Evolutionary conservation across 225 moss, liverwort and hornwort genomes (phyloP), one percentile per base, ranked within the genome.

Genomic region (Lunularia cruciata): DNA sequence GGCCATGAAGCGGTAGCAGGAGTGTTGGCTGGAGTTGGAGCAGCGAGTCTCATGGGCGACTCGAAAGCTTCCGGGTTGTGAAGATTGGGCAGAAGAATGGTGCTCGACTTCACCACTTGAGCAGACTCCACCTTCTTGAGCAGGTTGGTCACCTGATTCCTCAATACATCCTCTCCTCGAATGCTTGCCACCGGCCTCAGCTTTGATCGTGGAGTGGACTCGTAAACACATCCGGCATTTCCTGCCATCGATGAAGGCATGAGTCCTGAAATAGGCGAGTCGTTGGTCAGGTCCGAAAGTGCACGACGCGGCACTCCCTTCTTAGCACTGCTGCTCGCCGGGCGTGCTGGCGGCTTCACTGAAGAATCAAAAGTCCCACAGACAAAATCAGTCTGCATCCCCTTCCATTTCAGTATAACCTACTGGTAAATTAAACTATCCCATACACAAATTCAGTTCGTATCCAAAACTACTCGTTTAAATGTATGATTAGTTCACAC

Each of bases 11-110:
- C 68, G 5, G 72, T 40, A 4, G 78, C 75, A 16, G 82, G 82
- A 7, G 82, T 83, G 38, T 83, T 83, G 8, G 78, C 82, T 1
- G 82, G 82, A 0, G 82, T 83, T 2, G 82, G 82, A 19, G 78
- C 82, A 2, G 78, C 78, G 12, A 75, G 72, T 9, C 78, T 37
- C 78, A 83, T 72, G 5, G 82, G 82, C 4, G 82, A 83, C 26
- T 78, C 82, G 30, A 72, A 75, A 30, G 75, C 25, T 27, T 75
- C 59, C 18, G 68, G 13, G 35, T 18, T 23, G 11, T 38, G 13
- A 18, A 22, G 22, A 8, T 45, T 22, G 38, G 30, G 31, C 2
- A 59, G 25, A 5, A 30, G 30, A n/a, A n/a, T n/a, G n/a, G n/a
- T n/a, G 1, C 15, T 42, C 0, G 28, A 15, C 19, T 19, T 43